A percentile compares a stretch with the other conserved stretches of the same genome.
phyloP scores from a whole-genome alignment of 2,329 filamentous ascomycete species.

The Ophiostoma ips region DNA sequence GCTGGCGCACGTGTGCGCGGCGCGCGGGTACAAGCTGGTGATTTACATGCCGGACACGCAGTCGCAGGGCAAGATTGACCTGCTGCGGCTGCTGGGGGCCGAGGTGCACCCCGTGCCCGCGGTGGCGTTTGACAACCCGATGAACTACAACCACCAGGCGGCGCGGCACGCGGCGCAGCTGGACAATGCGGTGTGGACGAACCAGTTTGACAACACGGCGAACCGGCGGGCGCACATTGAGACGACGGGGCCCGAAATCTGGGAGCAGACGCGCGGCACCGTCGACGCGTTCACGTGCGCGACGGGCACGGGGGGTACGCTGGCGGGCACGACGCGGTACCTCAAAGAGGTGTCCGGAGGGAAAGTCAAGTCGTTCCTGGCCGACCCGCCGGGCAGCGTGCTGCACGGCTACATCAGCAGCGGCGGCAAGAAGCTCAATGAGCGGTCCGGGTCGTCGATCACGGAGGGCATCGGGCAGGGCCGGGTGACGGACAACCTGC shows the following conservation, averaged over 20 bases:
- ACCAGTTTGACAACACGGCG: conserved; percentile 95
- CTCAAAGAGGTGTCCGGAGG: conserved; percentile 72
- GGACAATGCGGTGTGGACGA: conserved; percentile 91
- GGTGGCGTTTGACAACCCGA: conserved; percentile 84
- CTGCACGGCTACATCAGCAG: conserved; percentile 83
- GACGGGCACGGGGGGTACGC: conserved; percentile 81
- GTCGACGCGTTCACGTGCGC: conserved; percentile 92
- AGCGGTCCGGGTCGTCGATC: conserved; percentile 74
- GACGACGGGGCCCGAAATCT: conserved; percentile 95
- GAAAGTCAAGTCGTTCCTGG: conserved; percentile 72
- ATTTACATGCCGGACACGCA: conserved; percentile 99
- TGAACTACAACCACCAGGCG: conserved; percentile 98
- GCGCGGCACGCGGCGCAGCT: conserved; percentile 72
- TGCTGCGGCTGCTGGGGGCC: conserved; percentile 77
- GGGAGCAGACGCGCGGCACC: conserved; percentile 74
- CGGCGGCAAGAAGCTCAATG: conserved; percentile 61
- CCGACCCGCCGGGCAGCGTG: conserved; percentile 86
- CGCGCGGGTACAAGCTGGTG: conserved; percentile 82
- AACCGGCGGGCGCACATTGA: conserved; percentile 91
- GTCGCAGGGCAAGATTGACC: conserved; percentile 93
- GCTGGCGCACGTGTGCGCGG: conserved; percentile 88
- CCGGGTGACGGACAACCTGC: conserved; percentile 86
- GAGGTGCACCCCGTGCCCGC: conserved; percentile 94
- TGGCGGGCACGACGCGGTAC: conserved; percentile 79
- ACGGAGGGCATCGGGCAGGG: conserved; percentile 97